These are phyloP conservation scores for Bacterosira constricta DNA, from an alignment of 108 stramenopile species.

Conservation along the genomic window DNA sequence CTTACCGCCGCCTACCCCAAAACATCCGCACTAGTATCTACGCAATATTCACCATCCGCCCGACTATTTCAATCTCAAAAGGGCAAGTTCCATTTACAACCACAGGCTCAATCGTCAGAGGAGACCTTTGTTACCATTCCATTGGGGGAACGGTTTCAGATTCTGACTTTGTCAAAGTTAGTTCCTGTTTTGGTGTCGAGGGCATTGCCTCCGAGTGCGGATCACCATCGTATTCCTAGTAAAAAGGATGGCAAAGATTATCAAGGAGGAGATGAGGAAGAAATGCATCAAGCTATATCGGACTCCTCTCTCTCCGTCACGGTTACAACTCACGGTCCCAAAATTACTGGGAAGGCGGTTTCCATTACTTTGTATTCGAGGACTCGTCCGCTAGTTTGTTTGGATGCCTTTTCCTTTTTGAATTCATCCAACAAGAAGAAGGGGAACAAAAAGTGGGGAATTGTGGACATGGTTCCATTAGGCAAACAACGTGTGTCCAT, in stretches of 20 bases:
- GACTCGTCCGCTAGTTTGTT: conserved; percentile 55
- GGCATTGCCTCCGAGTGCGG: conserved; percentile 47
- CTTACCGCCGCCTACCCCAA: conserved; percentile 26
- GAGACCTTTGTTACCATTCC: conserved; percentile 65
- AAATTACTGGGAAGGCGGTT: conserved; percentile 21
- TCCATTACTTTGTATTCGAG: conserved; percentile 62
- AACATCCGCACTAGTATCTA: neutral
- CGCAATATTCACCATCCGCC: neutral
- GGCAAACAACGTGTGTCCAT: conserved; percentile 65
- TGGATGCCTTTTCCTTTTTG: conserved; percentile 50
- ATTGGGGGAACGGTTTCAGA: conserved; percentile 80
- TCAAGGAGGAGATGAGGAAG: conserved; percentile 17
- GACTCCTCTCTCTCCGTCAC: conserved; percentile 69
- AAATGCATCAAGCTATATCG: conserved; percentile 61
- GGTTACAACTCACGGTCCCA: conserved; percentile 62
- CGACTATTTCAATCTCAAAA: conserved; percentile 37
- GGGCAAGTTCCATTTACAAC: conserved; percentile 63
- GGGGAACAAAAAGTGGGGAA: conserved; percentile 45
- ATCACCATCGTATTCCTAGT: conserved; percentile 17
- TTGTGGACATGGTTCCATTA: conserved; percentile 70
- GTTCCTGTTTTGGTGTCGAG: conserved; percentile 78
- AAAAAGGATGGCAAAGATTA: neutral
- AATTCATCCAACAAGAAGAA: neutral
- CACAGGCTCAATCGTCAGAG: conserved; percentile 54
- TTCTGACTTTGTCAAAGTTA: conserved; percentile 66